Evolutionary conservation across 257 asterid genomes (phyloP).

Genomic region (Solanum bulbocastanum): DNA sequence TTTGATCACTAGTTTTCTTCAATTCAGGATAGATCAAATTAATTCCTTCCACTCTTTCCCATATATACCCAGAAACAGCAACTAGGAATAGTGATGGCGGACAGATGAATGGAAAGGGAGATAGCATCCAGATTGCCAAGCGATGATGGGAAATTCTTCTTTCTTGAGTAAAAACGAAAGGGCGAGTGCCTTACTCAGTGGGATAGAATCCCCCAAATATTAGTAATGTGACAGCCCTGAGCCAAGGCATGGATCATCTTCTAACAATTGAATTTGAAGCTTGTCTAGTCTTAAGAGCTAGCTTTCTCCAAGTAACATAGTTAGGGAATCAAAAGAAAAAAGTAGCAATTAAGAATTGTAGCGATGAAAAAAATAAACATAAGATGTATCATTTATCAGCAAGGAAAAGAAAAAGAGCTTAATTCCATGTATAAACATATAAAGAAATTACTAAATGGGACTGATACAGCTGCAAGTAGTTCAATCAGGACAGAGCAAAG

Average conservation of each 20-base stretch:
- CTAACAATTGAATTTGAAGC: neutral
- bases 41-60: neutral
- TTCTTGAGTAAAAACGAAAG: neutral
- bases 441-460: neutral
- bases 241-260: neutral
- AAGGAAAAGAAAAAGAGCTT: neutral
- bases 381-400: neutral
- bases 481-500: neutral
- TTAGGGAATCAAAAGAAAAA: neutral
- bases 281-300: neutral
- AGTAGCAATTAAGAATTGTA: neutral
- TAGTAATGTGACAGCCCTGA: neutral
- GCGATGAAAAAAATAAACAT: neutral
- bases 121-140: neutral
- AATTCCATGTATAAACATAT: neutral
- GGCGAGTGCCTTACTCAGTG: neutral
- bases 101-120: neutral
- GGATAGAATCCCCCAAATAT: neutral
- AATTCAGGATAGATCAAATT: neutral
- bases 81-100: neutral
- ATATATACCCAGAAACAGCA: neutral
- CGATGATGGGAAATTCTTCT: neutral
- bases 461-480: neutral
- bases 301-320: neutral
- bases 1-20: neutral